Base-by-base conservation (phyloP, 352 stramenopile genomes). In the Phytophthora nicotianae region DNA sequence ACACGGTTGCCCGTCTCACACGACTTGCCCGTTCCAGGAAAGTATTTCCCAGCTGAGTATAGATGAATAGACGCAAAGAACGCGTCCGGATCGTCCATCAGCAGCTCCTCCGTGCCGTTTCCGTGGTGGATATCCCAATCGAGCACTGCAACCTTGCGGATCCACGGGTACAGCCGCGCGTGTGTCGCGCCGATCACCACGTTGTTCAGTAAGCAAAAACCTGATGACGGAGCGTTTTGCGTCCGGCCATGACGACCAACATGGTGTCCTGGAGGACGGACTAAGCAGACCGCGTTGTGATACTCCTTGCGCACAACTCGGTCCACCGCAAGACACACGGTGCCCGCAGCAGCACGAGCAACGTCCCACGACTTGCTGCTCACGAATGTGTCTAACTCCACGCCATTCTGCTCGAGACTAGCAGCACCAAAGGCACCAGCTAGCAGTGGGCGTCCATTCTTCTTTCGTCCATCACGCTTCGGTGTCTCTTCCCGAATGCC, bases 51-150 rank as follows among this genome's bases (percentile, higher is more conserved):
- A 17, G 71, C 73, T 8, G 79, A 88, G 62, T 93, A 91, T 43
- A 95, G 45, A 52, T 95, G 86, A 38, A 95, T 88, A 3, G 86
- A 95, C 16, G 79, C 77, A 53, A 95, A 95, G 63, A 95, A 93
- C 5, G 79, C 81, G 49, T 93, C 79, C n/a, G 83, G 69, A 41
- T 93, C 86, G 40, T 90, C 83, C 37, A 85, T 83, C 14, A 96
- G 74, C 37, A 96, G 53, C 66, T 96, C 88, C 43, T 99, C 97
- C 3, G 97, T 99, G 33, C 98, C 98, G 77, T 99, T 99, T 29
- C 98, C 91, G 64, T 99, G 97, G 68, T 99, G 97, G 21, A 99
- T 98, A 70, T 99, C 97, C 89, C 98, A 99, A 74, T 99, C 98
- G 23, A 99, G 81, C 53, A 99, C 97, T 1, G 96, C 97, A 29